Evolutionary conservation across 2,329 filamentous ascomycete species (phyloP).

Genomic region (Aschersonia sp.): DNA sequence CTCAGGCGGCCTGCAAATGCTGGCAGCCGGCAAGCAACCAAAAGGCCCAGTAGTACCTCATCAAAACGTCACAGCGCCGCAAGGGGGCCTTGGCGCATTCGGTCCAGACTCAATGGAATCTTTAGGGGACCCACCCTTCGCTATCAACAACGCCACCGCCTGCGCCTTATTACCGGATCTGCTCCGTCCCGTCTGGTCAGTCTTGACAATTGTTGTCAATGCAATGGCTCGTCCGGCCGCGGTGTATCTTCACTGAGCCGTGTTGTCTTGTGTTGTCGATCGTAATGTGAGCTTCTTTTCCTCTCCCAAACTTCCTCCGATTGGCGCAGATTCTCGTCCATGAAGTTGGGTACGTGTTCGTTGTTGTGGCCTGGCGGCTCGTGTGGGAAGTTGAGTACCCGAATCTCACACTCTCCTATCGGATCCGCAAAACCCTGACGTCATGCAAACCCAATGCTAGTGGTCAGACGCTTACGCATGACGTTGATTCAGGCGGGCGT

Average conservation of each 20-base stretch:
- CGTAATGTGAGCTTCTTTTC: too few species aligned
- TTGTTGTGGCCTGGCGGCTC: too few species aligned
- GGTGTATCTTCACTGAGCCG: too few species aligned
- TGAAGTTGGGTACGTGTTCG: too few species aligned
- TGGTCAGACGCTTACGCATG: not conserved
- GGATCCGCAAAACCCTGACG: not conserved
- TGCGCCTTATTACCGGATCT: not conserved
- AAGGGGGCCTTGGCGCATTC: constrained; percentile 5
- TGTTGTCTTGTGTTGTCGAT: too few species aligned
- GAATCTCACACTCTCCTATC: too few species aligned
- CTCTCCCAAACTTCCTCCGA: too few species aligned
- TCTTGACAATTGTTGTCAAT: too few species aligned
- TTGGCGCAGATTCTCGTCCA: too few species aligned
- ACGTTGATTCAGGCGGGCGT: not conserved
- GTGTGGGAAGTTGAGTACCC: too few species aligned
- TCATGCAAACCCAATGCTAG: not conserved
- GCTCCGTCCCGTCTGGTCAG: not conserved
- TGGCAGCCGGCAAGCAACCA: too few species aligned
- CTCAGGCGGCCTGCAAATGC: too few species aligned
- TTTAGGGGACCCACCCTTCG: not conserved
- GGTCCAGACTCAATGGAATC: constrained; percentile 6
- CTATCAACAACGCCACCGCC: not conserved
- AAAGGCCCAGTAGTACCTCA: constrained; percentile 3
- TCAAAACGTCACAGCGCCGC: constrained; percentile 9
- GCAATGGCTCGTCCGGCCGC: not conserved